These are phyloP conservation scores for Lepraria neglecta DNA, from an alignment of 495 filamentous ascomycete species.

Conservation along the genomic window DNA sequence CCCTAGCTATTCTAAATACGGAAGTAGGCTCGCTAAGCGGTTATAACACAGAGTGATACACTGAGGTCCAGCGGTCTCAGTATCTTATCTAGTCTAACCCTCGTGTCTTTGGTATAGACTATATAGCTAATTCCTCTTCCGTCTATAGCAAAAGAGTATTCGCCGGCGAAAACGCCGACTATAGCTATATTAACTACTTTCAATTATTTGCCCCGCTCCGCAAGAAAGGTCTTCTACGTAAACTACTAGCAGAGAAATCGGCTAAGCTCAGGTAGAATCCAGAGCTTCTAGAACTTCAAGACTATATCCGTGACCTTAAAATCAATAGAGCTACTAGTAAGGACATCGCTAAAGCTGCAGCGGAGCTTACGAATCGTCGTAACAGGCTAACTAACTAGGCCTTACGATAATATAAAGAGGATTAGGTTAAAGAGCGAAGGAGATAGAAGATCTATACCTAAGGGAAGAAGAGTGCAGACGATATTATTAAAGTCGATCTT, in stretches of 20 bases:
- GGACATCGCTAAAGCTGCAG: constrained; percentile 8
- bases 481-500: constrained; percentile 1
- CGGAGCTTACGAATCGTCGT: not conserved
- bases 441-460: constrained; percentile 13
- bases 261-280: constrained; percentile 9
- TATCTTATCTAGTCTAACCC: constrained; percentile 11
- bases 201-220: constrained; percentile 14
- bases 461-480: constrained; percentile 2
- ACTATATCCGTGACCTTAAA: constrained; percentile 5
- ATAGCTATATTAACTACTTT: constrained; percentile 16
- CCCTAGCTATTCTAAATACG: not conserved
- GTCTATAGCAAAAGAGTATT: constrained; percentile 7
- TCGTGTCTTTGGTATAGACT: constrained; percentile 15
- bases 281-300: constrained; percentile 8
- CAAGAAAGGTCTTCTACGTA: constrained; percentile 15
- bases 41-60: constrained; percentile 10
- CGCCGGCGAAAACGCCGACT: constrained; percentile 1
- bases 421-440: constrained; percentile 10
- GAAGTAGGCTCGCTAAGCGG: not conserved
- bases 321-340: not conserved
- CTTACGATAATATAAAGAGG: constrained; percentile 6
- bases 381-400: constrained; percentile 1
- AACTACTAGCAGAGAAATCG: constrained; percentile 8
- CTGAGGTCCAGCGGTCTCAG: constrained; percentile 14
- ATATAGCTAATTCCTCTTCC: constrained; percentile 15